phyloP scores from a whole-genome alignment of 345 rosid species.

The Dipteronia sinensis region DNA sequence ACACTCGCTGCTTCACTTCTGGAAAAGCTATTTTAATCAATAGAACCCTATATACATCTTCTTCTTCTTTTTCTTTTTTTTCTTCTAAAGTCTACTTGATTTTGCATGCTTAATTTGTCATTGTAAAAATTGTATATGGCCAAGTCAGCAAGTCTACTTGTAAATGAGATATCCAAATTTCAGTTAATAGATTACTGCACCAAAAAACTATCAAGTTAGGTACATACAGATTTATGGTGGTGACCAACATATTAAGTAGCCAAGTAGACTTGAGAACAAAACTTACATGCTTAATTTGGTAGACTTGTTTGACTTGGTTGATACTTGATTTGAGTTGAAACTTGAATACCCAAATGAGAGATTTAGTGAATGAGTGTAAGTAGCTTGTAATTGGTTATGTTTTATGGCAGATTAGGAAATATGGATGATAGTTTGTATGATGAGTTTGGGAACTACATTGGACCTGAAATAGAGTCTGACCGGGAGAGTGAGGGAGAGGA shows the following conservation, averaged over 20 bases:
- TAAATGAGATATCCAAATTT: constrained; percentile 12
- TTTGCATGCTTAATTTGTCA: no score
- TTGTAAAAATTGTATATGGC: no score
- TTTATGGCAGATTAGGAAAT: constrained; percentile 23
- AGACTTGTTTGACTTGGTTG: neutral
- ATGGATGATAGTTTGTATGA: constrained; percentile 98
- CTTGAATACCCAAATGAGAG: neutral
- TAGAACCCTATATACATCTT: no score
- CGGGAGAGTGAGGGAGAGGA: constrained; percentile 71
- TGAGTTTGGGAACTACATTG: constrained; percentile 97
- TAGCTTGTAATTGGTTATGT: neutral
- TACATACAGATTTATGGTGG: neutral
- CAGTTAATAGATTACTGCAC: neutral
- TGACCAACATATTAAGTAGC: neutral
- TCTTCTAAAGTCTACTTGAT: no score
- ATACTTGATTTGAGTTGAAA: neutral
- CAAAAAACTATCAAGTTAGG: neutral
- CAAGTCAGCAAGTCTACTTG: neutral
- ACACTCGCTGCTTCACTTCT: no score
- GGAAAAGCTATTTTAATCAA: no score
- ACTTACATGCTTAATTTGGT: no score
- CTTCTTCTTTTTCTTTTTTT: no score
- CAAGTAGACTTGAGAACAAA: no score
- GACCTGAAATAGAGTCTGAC: constrained; percentile 96
- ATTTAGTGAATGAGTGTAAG: neutral